phyloP scores from a whole-genome alignment of 2,329 filamentous ascomycete genomes.

The Colletotrichum godetiae region DNA sequence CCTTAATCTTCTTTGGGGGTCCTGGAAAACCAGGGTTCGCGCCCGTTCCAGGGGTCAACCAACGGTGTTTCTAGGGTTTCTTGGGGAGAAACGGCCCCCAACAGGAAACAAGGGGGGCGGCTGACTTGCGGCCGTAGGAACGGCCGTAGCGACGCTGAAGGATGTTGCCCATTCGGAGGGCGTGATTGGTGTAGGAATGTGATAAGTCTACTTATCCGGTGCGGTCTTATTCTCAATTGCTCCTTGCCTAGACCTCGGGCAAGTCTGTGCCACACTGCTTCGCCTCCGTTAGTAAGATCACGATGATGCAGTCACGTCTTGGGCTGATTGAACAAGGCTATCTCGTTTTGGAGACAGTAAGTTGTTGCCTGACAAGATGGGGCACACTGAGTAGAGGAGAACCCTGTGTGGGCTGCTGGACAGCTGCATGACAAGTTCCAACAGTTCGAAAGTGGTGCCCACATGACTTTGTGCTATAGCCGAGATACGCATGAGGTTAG shows the following conservation, averaged over 20 bases:
- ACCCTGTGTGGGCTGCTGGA: not conserved
- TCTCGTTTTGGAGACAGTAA: not conserved
- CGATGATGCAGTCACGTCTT: not conserved
- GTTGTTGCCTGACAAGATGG: not conserved
- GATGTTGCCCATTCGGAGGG: not conserved
- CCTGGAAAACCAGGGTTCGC: not conserved
- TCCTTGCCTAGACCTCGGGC: not conserved
- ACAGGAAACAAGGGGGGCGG: not conserved
- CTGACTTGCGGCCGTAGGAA: not conserved
- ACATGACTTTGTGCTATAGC: not conserved
- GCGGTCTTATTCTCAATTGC: not conserved
- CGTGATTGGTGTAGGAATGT: not conserved
- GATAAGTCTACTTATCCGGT: not conserved
- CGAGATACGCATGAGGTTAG: not conserved
- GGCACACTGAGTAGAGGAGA: not conserved
- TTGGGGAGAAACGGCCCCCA: not conserved
- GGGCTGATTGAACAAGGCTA: not conserved
- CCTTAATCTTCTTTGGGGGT: not conserved
- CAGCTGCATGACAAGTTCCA: not conserved
- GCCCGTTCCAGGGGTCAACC: not conserved
- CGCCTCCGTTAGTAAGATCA: not conserved
- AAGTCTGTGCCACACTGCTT: not conserved
- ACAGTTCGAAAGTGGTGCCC: not conserved
- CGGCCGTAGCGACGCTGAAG: not conserved
- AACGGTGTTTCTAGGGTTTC: not conserved